Evolutionary conservation across 352 stramenopile genomes (phyloP).

Genomic region (Globisporangium polare): DNA sequence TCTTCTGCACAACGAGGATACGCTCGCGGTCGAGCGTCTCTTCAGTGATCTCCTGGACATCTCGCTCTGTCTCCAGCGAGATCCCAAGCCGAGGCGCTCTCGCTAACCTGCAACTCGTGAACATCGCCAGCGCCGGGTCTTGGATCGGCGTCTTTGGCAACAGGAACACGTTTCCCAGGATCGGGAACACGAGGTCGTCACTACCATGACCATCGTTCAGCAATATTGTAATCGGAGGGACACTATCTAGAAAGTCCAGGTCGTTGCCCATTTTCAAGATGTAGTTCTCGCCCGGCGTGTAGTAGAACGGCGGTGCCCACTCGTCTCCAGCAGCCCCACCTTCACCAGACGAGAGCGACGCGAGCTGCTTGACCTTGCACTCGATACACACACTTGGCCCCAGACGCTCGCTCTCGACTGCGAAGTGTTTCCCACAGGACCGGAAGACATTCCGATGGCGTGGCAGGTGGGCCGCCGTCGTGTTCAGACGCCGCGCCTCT

Average conservation of each 20-base stretch:
- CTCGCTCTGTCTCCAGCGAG: slow-evolving; percentile 9
- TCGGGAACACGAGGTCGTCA: slow-evolving; percentile 36
- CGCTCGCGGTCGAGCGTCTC: slow-evolving; percentile 44
- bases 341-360: slow-evolving; percentile 18
- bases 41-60: slow-evolving; percentile 19
- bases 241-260: slow-evolving; percentile 63
- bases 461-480: slow-evolving; percentile 49
- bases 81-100: slow-evolving; percentile 21
- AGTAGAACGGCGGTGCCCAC: slow-evolving; percentile 69
- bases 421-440: slow-evolving; percentile 78
- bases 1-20: slow-evolving; percentile 42
- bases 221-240: slow-evolving; percentile 40
- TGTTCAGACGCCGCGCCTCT: slow-evolving; percentile 66
- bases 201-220: slow-evolving; percentile 38
- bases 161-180: slow-evolving; percentile 71
- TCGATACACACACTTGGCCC: slow-evolving; percentile 75
- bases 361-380: slow-evolving; percentile 57
- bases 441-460: slow-evolving; percentile 57
- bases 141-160: slow-evolving; percentile 57
- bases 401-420: slow-evolving; percentile 68
- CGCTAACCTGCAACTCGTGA: slow-evolving; percentile 26
- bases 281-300: slow-evolving; percentile 57
- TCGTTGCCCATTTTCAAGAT: slow-evolving; percentile 72
- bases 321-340: slow-evolving; percentile 22
- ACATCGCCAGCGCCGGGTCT: slow-evolving; percentile 51